Evolutionary conservation across 306 rosid genomes (phyloP).

Genomic region (Prunus mira): DNA sequence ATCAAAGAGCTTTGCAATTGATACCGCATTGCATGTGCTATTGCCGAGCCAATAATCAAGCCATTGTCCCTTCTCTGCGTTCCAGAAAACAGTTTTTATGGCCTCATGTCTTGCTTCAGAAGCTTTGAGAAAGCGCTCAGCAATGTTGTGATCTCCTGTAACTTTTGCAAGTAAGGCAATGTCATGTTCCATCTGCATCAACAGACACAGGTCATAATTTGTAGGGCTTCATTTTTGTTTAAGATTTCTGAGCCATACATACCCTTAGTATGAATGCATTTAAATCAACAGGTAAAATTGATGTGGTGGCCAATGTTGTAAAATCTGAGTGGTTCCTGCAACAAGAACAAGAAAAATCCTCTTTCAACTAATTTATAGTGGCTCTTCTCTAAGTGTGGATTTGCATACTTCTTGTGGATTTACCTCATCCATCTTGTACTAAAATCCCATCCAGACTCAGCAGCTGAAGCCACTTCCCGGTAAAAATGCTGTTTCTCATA

Average conservation of each 20-base stretch:
- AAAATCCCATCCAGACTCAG: constrained; percentile 97
- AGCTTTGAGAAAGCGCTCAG: constrained; percentile 44
- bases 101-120: constrained; percentile 63
- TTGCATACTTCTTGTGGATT: background rate
- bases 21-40: constrained; percentile 35
- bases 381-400: too few species aligned
- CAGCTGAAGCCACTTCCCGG: constrained; percentile 73
- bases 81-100: constrained; percentile 72
- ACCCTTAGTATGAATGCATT: constrained; percentile 77
- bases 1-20: constrained; percentile 4
- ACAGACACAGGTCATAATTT: constrained; percentile 4
- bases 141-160: constrained; percentile 45
- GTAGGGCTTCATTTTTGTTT: constrained; percentile 12
- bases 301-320: constrained; percentile 77
- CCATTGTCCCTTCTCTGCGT: constrained; percentile 68
- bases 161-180: constrained; percentile 70
- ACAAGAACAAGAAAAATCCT: constrained; percentile 16
- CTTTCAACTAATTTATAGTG: background rate
- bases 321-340: constrained; percentile 66
- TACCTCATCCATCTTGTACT: constrained; percentile 97
- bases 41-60: constrained; percentile 75
- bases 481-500: constrained; percentile 57
- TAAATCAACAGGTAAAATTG: constrained; percentile 80
- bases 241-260: constrained; percentile 31
- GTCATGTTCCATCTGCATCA: constrained; percentile 78